Base-by-base conservation (phyloP, 2,329 filamentous ascomycete species). In the Sporothrix luriei region DNA sequence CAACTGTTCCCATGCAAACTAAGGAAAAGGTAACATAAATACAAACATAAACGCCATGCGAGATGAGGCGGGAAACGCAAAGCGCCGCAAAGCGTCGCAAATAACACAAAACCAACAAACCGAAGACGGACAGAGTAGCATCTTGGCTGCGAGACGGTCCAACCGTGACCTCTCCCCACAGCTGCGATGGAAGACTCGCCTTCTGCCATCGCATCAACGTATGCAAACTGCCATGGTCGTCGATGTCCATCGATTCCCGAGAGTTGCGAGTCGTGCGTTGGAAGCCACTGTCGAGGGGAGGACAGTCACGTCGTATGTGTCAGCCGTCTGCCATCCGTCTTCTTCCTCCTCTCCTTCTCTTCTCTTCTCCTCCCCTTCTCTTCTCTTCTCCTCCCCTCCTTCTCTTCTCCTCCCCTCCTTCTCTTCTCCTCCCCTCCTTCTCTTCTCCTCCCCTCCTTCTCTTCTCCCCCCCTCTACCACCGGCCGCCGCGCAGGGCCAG, bases 401-500 rank as follows among this genome's bases (percentile, higher is more conserved):
- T n/a, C n/a, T n/a, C n/a, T n/a, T n/a, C n/a, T n/a, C n/a, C n/a
- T n/a, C n/a, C n/a, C n/a, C n/a, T n/a, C n/a, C n/a, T 40, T 13
- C 29, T 40, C 14, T 7, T n/a, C 19, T 3, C 3, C 33, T 61
- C n/a, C n/a, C 57, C 21, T 24, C 7, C 11, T 16, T 9, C 24
- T 19, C 48, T 5, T 49, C 24, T 54, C 11, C 57, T 10, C 7
- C 19, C 26, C 16, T 16, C 9, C 38, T 16, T n/a, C 1, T 16
- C 29, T 19, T 13, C 29, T 43, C 10, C 11, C 55, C 38, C 38
- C 16, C 21, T 43, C 55, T 46, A 26, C 51, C 67, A 73, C 57
- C 66, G 62, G 26, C 73, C 94, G 69, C 95, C 95, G 78, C 95
- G 88, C 72, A 99, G 89, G 55, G 95, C 96, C 74, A 99, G 89